Evolutionary conservation across 192 early-diverging fungal species (phyloP), one percentile per base, ranked within the genome.

Genomic region (Gigaspora rosea): DNA sequence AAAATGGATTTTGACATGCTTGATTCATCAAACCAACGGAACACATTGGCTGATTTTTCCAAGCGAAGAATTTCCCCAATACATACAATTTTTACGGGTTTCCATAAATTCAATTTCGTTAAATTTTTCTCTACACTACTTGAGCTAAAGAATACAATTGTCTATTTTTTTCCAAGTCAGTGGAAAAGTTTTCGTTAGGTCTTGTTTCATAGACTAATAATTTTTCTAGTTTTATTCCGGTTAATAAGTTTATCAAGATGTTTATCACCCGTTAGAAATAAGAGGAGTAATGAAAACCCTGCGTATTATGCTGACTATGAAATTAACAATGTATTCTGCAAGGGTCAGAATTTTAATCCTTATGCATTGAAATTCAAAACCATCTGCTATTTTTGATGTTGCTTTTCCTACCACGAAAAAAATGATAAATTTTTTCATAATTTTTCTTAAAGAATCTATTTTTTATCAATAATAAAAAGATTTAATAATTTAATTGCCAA

Each of bases 191-290:
- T 62, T 16, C 54, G 33, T 50, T 54, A 16, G 54, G 48, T 46
- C 47, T 69, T 0, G 88, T 88, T 47, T 64, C 78, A 70, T 90
- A 90, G 8, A 80, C 78, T 51, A 77, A 56, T 0, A 88, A 16
- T 78, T 86, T 75, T 10, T 80, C 56, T 8, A 85, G 72, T 16
- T 47, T 22, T 4, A 87, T 74, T 32, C 54, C 71, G 8, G 76
- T 65, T 9, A 89, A 74, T 36, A 18, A 90, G 54, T 6, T 81
- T 71, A 66, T 85, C 80, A 4, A 81, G 75, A 11, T 80, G 80
- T 64, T 90, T 90, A 70, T 88, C 87, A 27, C 88, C 88, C 4
- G 82, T 79, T 22, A 90, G 79, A 67, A 90, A 88, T 56, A 90
- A 56, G 52, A 56, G 52, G 4, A 15, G 18, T 11, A 56, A 56